Evolutionary conservation across 2,329 filamentous ascomycete genomes (phyloP).

Genomic region (Rhexocercosporidium sp.): DNA sequence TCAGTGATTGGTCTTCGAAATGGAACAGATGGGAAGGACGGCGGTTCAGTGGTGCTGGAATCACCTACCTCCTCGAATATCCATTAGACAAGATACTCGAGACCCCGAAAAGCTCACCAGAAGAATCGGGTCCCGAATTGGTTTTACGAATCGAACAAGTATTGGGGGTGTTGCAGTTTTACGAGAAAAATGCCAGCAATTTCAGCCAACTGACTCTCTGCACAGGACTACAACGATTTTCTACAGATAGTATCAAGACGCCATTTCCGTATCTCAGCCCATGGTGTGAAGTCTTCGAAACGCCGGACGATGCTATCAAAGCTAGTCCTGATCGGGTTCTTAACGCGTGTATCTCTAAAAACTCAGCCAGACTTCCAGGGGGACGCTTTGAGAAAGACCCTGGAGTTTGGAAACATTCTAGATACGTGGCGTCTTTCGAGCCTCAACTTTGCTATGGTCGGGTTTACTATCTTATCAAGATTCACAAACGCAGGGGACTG

Average conservation of each 20-base stretch:
- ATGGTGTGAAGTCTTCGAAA: background rate
- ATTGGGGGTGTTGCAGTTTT: background rate
- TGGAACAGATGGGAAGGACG: background rate
- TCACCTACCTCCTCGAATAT: background rate
- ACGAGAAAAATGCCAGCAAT: background rate
- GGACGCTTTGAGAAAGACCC: background rate
- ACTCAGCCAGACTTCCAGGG: background rate
- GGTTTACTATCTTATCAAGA: constrained; percentile 1
- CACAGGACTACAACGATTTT: background rate
- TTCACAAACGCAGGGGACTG: background rate
- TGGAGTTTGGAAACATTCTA: background rate
- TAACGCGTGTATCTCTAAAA: background rate
- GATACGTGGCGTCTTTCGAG: background rate
- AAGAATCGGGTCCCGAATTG: background rate
- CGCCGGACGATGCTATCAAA: background rate
- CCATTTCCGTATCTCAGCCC: background rate
- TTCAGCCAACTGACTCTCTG: background rate
- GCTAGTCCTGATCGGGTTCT: background rate
- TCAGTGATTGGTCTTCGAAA: background rate
- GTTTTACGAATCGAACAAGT: background rate
- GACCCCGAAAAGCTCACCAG: background rate
- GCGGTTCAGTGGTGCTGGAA: background rate
- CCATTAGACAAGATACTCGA: background rate
- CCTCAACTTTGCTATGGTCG: background rate
- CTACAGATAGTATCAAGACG: background rate